phyloP scores from a whole-genome alignment of 139 green algal genomes.

The Picocystis salinarum region DNA sequence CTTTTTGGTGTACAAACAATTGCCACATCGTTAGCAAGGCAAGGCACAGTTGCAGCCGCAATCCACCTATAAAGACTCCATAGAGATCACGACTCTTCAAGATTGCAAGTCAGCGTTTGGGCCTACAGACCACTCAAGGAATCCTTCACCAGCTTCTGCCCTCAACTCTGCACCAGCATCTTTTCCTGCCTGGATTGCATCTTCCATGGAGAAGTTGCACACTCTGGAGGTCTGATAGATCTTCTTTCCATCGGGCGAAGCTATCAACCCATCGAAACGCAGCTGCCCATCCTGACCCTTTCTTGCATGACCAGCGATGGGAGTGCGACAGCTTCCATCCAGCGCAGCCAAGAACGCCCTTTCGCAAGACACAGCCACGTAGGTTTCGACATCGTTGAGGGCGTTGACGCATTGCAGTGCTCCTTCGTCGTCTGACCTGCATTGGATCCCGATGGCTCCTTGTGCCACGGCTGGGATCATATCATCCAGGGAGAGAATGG shows the following conservation, averaged over 20 bases:
- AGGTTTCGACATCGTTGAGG: conserved; percentile 95
- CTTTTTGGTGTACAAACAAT: too few relatives aligned
- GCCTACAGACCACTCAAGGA: too few relatives aligned
- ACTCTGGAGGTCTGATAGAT: conserved; percentile 37
- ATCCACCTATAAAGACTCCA: too few relatives aligned
- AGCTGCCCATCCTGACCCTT: conserved; percentile 33
- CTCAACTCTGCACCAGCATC: conserved; percentile 69
- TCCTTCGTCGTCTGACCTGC: conserved; percentile 58
- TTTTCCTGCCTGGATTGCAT: conserved; percentile 30
- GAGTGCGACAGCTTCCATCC: conserved; percentile 93
- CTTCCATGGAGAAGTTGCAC: conserved; percentile 28
- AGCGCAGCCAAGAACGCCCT: conserved; percentile 82
- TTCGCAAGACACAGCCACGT: conserved; percentile 82
- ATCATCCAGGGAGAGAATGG: conserved; percentile 65
- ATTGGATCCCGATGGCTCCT: conserved; percentile 95
- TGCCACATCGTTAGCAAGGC: too few relatives aligned
- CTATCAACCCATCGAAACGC: conserved; percentile 79
- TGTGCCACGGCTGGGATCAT: conserved; percentile 92
- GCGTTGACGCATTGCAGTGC: conserved; percentile 40
- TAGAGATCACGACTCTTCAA: too few relatives aligned
- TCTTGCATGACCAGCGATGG: conserved; percentile 67
- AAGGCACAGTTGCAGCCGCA: too few relatives aligned
- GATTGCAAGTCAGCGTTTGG: too few relatives aligned
- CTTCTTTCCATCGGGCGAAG: conserved; percentile 65
- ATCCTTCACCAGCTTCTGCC: conserved; percentile 16